Conservation (phyloP, 495 filamentous ascomycete genomes). For the Hypoxylon lenormandii region DNA sequence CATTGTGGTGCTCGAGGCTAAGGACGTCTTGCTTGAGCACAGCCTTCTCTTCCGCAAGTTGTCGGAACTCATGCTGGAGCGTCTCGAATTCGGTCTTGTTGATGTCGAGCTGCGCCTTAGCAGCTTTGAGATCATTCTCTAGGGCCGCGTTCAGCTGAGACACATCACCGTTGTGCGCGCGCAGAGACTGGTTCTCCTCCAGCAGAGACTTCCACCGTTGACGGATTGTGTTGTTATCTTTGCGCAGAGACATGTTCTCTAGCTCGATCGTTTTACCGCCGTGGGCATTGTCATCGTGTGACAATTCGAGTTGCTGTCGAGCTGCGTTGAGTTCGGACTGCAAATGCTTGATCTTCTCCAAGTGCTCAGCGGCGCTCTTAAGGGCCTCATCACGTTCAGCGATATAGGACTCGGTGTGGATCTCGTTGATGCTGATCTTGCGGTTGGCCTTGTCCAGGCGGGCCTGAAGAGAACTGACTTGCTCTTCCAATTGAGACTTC, state of each 20-base stretch:
- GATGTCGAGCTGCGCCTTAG: conserved; percentile 53
- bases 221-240: conserved; percentile 52
- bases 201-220: conserved; percentile 44
- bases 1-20: conserved; percentile 61
- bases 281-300: conserved; percentile 32
- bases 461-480: conserved; percentile 56
- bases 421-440: conserved; percentile 59
- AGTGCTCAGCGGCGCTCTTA: conserved; percentile 57
- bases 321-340: conserved; percentile 56
- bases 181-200: conserved; percentile 48
- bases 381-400: conserved; percentile 62
- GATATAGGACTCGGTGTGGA: conserved; percentile 59
- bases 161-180: conserved; percentile 44
- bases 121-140: conserved; percentile 52
- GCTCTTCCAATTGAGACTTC: conserved; percentile 56
- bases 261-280: conserved; percentile 34
- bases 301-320: conserved; percentile 53
- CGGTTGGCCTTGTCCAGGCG: conserved; percentile 62
- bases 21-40: conserved; percentile 57
- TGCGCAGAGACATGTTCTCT: conserved; percentile 52
- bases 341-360: conserved; percentile 58
- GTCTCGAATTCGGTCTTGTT: conserved; percentile 53
- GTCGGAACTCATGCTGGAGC: conserved; percentile 48
- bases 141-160: conserved; percentile 54
- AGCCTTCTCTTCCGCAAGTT: conserved; percentile 52